Evolutionary conservation across 306 rosid species (phyloP).

Genomic region (Alnus rubra): DNA sequence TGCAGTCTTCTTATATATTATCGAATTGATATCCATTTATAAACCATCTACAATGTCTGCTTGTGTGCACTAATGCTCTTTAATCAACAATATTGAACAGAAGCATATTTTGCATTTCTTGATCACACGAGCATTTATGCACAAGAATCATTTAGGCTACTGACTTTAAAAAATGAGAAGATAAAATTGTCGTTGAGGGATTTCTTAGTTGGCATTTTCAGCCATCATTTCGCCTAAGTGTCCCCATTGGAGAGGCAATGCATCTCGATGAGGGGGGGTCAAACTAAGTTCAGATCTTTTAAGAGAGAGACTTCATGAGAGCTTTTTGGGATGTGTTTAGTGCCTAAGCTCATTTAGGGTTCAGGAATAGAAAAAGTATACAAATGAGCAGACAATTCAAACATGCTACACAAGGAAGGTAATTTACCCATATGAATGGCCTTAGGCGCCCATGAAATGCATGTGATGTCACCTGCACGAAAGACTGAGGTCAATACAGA

Average conservation of each 20-base stretch:
- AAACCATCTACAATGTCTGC: constrained; percentile 4
- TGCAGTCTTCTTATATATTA: neutral
- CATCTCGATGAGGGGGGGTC: neutral
- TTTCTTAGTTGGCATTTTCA: neutral
- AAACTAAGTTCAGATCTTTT: neutral
- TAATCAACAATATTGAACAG: constrained; percentile 7
- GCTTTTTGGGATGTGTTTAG: neutral
- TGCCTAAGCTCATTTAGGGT: neutral
- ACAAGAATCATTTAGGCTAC: neutral
- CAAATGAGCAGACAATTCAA: neutral
- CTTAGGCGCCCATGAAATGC: constrained; percentile 87
- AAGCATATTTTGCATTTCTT: constrained; percentile 9
- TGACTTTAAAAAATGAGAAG: neutral
- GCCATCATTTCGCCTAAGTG: neutral
- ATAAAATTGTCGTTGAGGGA: neutral
- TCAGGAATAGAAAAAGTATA: neutral
- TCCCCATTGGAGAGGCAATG: no score
- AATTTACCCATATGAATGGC: constrained; percentile 59
- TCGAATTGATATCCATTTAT: neutral
- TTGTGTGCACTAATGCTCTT: neutral
- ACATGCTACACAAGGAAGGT: neutral
- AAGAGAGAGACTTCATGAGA: neutral
- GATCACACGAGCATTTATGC: neutral
- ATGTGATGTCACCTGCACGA: constrained; percentile 77
- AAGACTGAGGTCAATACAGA: constrained; percentile 7